Base-by-base conservation (phyloP, 2,329 filamentous ascomycete genomes). In the Xylariaceae sp. region DNA sequence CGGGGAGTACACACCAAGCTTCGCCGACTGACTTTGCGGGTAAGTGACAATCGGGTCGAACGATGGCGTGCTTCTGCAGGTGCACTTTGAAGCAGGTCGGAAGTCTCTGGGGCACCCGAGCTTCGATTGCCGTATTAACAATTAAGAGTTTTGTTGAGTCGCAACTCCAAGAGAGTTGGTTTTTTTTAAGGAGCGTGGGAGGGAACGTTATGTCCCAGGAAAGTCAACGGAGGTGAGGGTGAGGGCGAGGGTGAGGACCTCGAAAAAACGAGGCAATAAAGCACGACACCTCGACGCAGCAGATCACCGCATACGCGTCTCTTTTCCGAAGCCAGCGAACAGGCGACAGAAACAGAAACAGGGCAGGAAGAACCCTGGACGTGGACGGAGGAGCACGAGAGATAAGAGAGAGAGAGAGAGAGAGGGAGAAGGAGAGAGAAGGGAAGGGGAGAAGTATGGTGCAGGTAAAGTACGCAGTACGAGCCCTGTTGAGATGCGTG, bases 171-270 rank as follows among this genome's bases (percentile, higher is more conserved):
- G 23, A 17, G n/a, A 57, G n/a, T 35, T 52, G 11, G 52, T 41
- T 54, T 45, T 54, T 45, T 45, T 51, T 60, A 65, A 65, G 61
- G 63, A 65, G 58, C 57, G 63, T 65, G 61, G 57, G 52, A 63
- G 59, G 61, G 57, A 61, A 56, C 56, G 37, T 55, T 54, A 8
- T 56, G 52, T 61, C 63, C 54, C 59, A 37, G 47, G 11, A 10
- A 45, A 37, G 49, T 18, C 15, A 15, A 8, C 35, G 30, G 10
- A 39, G 53, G 23, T 30, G 23, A 30, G 23, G 23, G 23, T 4
- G 23, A 30, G 23, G 23, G 23, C 5, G 23, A 30, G 48, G 48
- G 50, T 49, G 39, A 45, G 45, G 30, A 15, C 39, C 55, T 55
- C 55, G 13, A 35, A 30, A 53, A 35, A 39, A 54, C 7, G 51